These are phyloP conservation scores for Boletus vermiculosoides DNA, from an alignment of 768 basidiomycete genomes.

Conservation along the genomic window DNA sequence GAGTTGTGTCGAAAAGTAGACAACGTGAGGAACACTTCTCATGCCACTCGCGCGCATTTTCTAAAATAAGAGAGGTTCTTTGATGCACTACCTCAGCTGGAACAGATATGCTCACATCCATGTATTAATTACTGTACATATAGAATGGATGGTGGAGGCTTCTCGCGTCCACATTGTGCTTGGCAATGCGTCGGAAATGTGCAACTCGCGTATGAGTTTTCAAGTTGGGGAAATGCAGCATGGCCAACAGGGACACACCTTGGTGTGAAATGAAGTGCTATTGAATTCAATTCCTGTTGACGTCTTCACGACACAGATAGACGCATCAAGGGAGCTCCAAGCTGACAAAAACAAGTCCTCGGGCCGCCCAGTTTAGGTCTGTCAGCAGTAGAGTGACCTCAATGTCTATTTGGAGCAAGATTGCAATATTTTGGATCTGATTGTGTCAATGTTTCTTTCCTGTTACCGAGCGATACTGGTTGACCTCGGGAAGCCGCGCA, in stretches of 20 bases:
- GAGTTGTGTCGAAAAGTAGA: neutral
- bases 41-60: neutral
- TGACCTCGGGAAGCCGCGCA: slow-evolving; percentile 7
- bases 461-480: slow-evolving; percentile 1
- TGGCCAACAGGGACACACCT: slow-evolving; percentile 8
- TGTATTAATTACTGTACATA: neutral
- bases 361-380: slow-evolving; percentile 1
- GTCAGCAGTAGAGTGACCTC: too few relatives aligned
- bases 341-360: neutral
- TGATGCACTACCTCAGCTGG: neutral
- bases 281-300: neutral
- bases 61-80: neutral
- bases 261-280: neutral
- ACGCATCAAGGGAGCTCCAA: neutral
- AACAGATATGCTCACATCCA: neutral
- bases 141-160: neutral
- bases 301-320: neutral
- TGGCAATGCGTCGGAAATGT: neutral
- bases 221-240: neutral
- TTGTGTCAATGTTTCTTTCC: neutral
- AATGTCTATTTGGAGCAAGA: neutral
- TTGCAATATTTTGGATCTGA: neutral
- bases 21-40: slow-evolving; percentile 4
- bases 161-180: slow-evolving; percentile 11
- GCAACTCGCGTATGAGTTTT: neutral